These are phyloP conservation scores for Trichoderma breve DNA, from an alignment of 2,329 filamentous ascomycete species.

Conservation along the genomic window DNA sequence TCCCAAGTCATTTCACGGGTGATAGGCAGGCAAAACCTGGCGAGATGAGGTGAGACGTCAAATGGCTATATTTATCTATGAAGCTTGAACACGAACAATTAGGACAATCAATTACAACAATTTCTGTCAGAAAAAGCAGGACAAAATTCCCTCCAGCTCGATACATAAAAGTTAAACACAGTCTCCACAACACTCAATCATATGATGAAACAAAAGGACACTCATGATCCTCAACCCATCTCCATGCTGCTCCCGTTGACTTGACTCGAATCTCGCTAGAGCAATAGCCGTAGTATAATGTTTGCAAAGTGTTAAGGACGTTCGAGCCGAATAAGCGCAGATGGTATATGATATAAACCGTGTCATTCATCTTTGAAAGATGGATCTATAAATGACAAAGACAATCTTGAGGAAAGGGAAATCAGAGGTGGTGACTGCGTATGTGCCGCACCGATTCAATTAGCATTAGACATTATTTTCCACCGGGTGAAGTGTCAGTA, in stretches of 20 bases:
- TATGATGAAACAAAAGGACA: neutral
- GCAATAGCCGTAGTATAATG: neutral
- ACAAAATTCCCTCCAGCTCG: neutral
- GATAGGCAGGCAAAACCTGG: neutral
- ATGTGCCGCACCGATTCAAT: neutral
- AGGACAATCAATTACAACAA: slow-evolving; percentile 8
- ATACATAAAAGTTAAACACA: neutral
- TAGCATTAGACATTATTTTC: slow-evolving; percentile 1
- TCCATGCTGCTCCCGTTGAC: neutral
- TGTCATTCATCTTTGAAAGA: slow-evolving; percentile 12
- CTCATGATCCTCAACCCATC: neutral
- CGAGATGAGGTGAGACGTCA: neutral
- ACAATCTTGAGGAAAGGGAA: neutral
- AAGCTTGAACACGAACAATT: neutral
- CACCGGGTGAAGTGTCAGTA: neutral
- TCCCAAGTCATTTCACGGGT: neutral
- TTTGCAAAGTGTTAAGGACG: neutral
- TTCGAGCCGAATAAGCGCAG: neutral
- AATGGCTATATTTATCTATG: slow-evolving; percentile 4
- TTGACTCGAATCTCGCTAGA: neutral
- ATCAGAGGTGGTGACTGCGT: neutral
- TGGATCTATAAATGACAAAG: slow-evolving; percentile 11
- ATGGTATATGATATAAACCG: slow-evolving; percentile 8
- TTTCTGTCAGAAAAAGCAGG: neutral
- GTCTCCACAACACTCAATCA: neutral